Base-by-base conservation (phyloP, 257 asterid species). In the Solanum tarapatanum region DNA sequence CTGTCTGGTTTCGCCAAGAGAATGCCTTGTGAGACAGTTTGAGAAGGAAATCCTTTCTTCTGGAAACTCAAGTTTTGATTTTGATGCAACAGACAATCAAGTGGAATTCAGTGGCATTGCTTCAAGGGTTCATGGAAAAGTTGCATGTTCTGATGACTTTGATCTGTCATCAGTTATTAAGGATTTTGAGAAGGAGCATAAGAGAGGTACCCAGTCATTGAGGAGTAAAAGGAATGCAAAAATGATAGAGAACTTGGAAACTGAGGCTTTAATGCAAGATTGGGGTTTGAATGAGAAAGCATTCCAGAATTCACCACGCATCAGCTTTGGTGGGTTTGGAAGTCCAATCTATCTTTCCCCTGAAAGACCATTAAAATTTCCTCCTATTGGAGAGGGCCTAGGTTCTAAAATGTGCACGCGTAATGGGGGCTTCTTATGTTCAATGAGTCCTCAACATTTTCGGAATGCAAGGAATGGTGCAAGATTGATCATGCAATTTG, bases 181-280 rank as follows among this genome's bases (percentile, higher is more conserved):
- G 89, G 89, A 90, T 70, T 93, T 88, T 70, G 93, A 92, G 87
- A 89, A 83, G 68, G 92, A 88, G 84, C 89, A 88, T 9, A 79
- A 24, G 83, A 14, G 85, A 83, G 86, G 73, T 32, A 89, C 88
- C 77, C 90, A 87, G 89, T 90, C 95, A 48, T 75, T 91, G 87
- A 91, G 89, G 91, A 93, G 90, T 88, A 92, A 90, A 88, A 84
- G 90, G 89, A 94, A 94, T 87, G 95, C 92, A 55, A 91, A 90
- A 92, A 58, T 93, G 90, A 92, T 97, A 55, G 99, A 96, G 87
- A 92, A 89, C 89, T 88, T 94, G 92, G 99, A 95, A 94, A 94
- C 97, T 3, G 95, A 93, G 90, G 89, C 94, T 80, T 88, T 95
- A 86, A 93, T 97, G 98, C 91, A 88, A 13, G 92, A 92, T 87